Evolutionary conservation across 352 stramenopile genomes (phyloP), one percentile per base, ranked within the genome.

Genomic region (Phytophthora macrochlamydospora): DNA sequence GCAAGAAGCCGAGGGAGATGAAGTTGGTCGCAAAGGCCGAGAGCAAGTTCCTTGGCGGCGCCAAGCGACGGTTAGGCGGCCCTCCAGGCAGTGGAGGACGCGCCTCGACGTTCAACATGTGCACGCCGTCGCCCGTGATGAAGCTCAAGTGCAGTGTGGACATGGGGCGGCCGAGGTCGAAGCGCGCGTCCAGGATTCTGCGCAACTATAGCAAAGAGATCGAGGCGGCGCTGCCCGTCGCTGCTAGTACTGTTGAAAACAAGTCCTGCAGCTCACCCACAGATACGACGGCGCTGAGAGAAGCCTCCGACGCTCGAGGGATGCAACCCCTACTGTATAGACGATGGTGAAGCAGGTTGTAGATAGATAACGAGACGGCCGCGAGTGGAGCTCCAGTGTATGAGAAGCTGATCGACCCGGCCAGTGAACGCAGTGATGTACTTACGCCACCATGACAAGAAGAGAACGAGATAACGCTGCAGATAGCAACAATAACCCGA

Each of bases 121-220:
- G 83, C 49, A 95, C 87, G 18, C 87, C 87, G 56, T 95, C 87
- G 31, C 87, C 87, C 0, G 83, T 92, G 56, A 85, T 90, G 66
- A 92, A 91, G 53, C 65, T 94, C 29, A 89, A 90, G 40, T 90
- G 71, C 65, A 92, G 76, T 6, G 85, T 92, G 31, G 83, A 93
- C 31, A 90, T 95, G 75, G 87, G 87, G 2, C 77, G 76, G 2
- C 87, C 87, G 31, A 65, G 78, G 35, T 87, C 85, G 2, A 95
- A 95, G 49, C 81, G 80, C 44, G 76, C 80, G 24, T 76, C 81
- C 2, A 67, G 71, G 12, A 68, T 76, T 12, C 44, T 87, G n/a
- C 74, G 70, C 43, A 79, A 62, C 28, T 76, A 76, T 40, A 78
- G 75, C 32, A 75, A 72, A 54, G 82, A 83, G 42, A 88, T 90